Conservation (phyloP, 345 rosid genomes). For the Clarkia xantiana region DNA sequence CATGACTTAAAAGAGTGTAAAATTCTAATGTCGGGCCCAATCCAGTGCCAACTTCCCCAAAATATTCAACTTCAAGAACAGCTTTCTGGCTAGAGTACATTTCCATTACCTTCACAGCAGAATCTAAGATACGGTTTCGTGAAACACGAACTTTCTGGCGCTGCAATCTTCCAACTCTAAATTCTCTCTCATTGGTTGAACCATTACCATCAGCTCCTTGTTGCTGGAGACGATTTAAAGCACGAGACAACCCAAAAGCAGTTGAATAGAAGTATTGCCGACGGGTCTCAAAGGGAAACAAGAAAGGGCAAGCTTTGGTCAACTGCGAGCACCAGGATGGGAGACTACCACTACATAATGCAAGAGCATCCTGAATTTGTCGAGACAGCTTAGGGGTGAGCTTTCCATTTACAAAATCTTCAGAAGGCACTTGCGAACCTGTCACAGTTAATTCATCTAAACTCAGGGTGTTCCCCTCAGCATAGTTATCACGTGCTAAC, state of each 20-base stretch:
- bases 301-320: conserved; percentile 91
- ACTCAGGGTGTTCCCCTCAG: conserved; percentile 50
- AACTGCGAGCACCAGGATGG: conserved; percentile 97
- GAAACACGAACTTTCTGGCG: conserved; percentile 99
- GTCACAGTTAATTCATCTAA: conserved; percentile 38
- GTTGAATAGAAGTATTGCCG: conserved; percentile 94
- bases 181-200: conserved; percentile 72
- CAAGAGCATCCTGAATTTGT: conserved; percentile 98
- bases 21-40: conserved; percentile 97
- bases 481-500: conserved; percentile 39
- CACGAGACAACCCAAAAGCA: conserved; percentile 97
- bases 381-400: conserved; percentile 97
- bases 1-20: conserved; percentile 90
- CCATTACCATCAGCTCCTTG: conserved; percentile 97
- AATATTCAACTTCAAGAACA: conserved; percentile 97
- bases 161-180: conserved; percentile 86
- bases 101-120: conserved; percentile 99
- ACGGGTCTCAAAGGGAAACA: conserved; percentile 96
- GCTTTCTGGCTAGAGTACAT: conserved; percentile 99
- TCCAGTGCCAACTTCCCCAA: conserved; percentile 99
- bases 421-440: conserved; percentile 49
- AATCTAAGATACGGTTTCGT: conserved; percentile 87
- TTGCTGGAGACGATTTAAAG: conserved; percentile 89
- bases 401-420: conserved; percentile 75
- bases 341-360: conserved; percentile 94